A percentile compares a stretch with the other conserved stretches of the same genome.
Conservation (phyloP, 2,329 filamentous ascomycete genomes). For the Diaporthe aspalathi region DNA sequence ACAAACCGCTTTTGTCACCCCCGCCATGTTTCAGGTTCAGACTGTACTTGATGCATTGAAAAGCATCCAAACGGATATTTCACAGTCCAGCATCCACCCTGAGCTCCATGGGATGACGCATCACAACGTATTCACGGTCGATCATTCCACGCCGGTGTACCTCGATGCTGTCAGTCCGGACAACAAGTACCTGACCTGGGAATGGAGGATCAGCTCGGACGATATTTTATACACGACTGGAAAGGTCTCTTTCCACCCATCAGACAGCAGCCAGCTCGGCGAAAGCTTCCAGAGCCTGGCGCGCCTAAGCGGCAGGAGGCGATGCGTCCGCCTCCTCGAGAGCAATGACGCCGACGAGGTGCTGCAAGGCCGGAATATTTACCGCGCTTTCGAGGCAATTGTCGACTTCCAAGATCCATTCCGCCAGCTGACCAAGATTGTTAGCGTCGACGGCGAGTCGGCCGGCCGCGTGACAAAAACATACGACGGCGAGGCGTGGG, state of each 20-base stretch:
- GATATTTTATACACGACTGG: constrained; percentile 5
- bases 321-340: constrained; percentile 47
- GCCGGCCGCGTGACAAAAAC: constrained; percentile 46
- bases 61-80: constrained; percentile 43
- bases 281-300: constrained; percentile 9
- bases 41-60: constrained; percentile 49
- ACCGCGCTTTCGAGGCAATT: constrained; percentile 50
- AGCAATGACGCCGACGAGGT: constrained; percentile 44
- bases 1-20: constrained; percentile 51
- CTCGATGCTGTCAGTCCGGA: constrained; percentile 11
- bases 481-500: constrained; percentile 40
- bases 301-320: constrained; percentile 37
- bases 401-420: constrained; percentile 50
- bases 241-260: background rate
- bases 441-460: constrained; percentile 45
- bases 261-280: background rate
- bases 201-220: constrained; percentile 13
- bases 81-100: background rate
- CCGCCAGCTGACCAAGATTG: constrained; percentile 47
- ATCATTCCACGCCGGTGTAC: constrained; percentile 47
- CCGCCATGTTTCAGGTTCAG: constrained; percentile 51
- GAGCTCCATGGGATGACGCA: background rate
- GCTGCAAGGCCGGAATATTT: constrained; percentile 52
- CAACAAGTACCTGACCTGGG: background rate
- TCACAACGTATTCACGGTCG: constrained; percentile 37